Base-by-base conservation (phyloP, 2,329 filamentous ascomycete genomes). In the Pyrenochaeta sp. region DNA sequence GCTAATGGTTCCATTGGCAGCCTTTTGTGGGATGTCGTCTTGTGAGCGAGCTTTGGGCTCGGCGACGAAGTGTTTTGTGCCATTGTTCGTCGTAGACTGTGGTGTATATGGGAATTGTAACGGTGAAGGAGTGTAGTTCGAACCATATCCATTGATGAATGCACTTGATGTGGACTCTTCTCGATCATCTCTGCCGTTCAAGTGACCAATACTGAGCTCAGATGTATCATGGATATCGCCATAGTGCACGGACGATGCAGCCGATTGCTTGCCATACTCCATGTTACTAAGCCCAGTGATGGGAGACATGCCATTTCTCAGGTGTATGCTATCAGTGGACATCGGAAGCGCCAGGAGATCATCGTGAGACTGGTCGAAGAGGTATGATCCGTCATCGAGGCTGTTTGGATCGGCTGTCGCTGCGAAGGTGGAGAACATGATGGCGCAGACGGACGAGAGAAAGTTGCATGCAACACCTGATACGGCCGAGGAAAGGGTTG, bases 221-320 rank as follows among this genome's bases (percentile, higher is more conserved):
- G 68, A 73, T 53, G 58, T 57, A 49, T 71, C 68, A 41, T 65
- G 65, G 32, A 53, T 51, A 44, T 72, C 68, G 44, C 65, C 65
- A 40, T 67, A 67, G 48, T 72, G 70, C 55, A 69, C 61, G 52
- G 71, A 73, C 46, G 71, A 73, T 46, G 66, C 54, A 42, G 60
- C 63, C 19, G 71, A 72, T 55, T 72, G 69, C 58, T 64, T 63
- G 40, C 54, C 56, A 63, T 72, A 73, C 44, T 58, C 67, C 44
- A 72, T 48, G 53, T 62, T 62, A 55, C 67, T 62, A 59, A 72
- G 65, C 48, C 58, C 61, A 39, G 62, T 44, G 48, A 69, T 65
- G 21, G 64, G 51, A 48, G 58, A 53, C 32, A 61, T 57, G 37
- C 59, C 52, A 41, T 53, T 51, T 55, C 71, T 72, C 44, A 71